Evolutionary conservation across 192 early-diverging fungal species (phyloP).

Genomic region (Backusella liffmaniae): DNA sequence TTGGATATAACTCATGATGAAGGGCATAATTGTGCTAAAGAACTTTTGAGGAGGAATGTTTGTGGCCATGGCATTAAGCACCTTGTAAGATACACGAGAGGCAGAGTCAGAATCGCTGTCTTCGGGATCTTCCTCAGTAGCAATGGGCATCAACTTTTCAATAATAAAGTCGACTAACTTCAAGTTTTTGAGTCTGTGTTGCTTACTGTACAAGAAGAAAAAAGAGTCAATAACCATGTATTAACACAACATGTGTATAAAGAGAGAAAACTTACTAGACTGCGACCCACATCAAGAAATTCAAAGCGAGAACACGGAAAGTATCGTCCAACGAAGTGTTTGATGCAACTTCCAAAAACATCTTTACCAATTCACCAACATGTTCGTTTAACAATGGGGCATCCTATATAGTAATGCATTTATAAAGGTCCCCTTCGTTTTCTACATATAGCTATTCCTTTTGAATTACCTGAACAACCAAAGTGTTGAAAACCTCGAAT

Average conservation of each 20-base stretch:
- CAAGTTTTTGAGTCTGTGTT: constrained; percentile 77
- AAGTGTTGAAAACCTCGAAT: constrained; percentile 86
- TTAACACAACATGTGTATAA: not conserved
- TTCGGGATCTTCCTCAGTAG: constrained; percentile 74
- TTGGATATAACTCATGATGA: constrained; percentile 76
- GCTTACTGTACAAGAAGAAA: constrained; percentile 43
- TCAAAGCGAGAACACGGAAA: constrained; percentile 74
- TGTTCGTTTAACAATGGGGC: constrained; percentile 75
- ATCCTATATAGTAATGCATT: constrained; percentile 45
- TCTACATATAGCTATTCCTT: not conserved
- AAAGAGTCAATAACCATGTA: not conserved
- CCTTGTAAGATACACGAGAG: constrained; percentile 50
- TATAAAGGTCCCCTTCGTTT: not conserved
- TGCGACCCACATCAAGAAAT: constrained; percentile 75
- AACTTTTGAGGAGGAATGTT: constrained; percentile 85
- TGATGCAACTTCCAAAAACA: constrained; percentile 69
- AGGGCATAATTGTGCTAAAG: constrained; percentile 71
- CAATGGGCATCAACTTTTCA: constrained; percentile 77
- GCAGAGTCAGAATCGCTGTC: constrained; percentile 83
- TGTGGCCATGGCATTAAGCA: constrained; percentile 78
- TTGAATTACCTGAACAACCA: constrained; percentile 60
- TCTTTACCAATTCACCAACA: constrained; percentile 75
- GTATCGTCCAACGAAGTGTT: constrained; percentile 66
- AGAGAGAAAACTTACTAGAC: constrained; percentile 57
- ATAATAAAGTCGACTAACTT: constrained; percentile 82